These are phyloP conservation scores for Komagataella ulmi DNA, from an alignment of 805 yeast species.

Conservation along the genomic window DNA sequence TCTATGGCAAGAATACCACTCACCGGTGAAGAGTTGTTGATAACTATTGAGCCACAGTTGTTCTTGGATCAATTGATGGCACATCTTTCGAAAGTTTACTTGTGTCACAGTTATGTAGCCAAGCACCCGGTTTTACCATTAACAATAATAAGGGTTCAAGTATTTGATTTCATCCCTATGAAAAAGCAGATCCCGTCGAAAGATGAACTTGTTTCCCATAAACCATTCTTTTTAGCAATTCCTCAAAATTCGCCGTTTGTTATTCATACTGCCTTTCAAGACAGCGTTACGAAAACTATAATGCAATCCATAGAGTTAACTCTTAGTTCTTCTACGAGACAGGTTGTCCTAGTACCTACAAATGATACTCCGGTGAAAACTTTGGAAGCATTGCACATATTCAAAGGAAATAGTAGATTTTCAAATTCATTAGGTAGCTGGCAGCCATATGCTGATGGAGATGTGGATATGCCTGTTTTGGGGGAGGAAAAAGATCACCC, in stretches of 20 bases:
- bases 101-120: slow-evolving; percentile 54
- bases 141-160: slow-evolving; percentile 49
- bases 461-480: slow-evolving; percentile 54
- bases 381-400: slow-evolving; percentile 39
- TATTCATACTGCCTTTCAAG: slow-evolving; percentile 35
- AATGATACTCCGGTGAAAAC: slow-evolving; percentile 27
- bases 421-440: slow-evolving; percentile 56
- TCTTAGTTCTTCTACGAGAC: slow-evolving; percentile 29
- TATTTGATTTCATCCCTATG: slow-evolving; percentile 35
- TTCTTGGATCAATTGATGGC: slow-evolving; percentile 34
- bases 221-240: slow-evolving; percentile 52
- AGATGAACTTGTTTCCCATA: slow-evolving; percentile 37
- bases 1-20: slow-evolving; percentile 26
- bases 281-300: slow-evolving; percentile 36
- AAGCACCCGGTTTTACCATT: slow-evolving; percentile 52
- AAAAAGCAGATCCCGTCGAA: background rate
- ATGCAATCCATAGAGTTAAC: slow-evolving; percentile 47
- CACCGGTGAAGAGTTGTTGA: slow-evolving; percentile 15
- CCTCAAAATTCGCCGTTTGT: slow-evolving; percentile 57
- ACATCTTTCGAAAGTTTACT: slow-evolving; percentile 36
- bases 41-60: slow-evolving; percentile 32
- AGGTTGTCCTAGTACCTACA: slow-evolving; percentile 23
- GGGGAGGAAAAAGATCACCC: slow-evolving; percentile 29
- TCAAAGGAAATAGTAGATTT: slow-evolving; percentile 51
- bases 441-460: slow-evolving; percentile 59